phyloP scores from a whole-genome alignment of 768 basidiomycete genomes.

The Solioccasus polychromus region DNA sequence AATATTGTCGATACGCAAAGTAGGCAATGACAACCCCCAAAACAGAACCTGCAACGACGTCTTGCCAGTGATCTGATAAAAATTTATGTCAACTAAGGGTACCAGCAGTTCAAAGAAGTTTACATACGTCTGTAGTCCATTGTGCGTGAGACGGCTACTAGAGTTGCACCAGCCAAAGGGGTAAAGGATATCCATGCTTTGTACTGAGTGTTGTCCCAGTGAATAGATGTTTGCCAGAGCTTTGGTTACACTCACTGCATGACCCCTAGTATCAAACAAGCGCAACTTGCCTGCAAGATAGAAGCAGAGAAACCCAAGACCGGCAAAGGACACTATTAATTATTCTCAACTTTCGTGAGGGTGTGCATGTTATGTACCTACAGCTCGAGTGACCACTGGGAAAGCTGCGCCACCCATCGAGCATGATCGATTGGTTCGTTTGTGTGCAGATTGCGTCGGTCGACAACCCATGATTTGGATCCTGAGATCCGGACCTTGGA shows the following conservation, averaged over 20 bases:
- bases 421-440: constrained; percentile 50
- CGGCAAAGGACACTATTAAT: constrained; percentile 81
- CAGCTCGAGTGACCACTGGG: constrained; percentile 88
- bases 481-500: constrained; percentile 58
- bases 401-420: constrained; percentile 91
- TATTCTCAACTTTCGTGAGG: constrained; percentile 1
- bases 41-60: constrained; percentile 76
- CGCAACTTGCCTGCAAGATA: constrained; percentile 93
- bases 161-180: constrained; percentile 73
- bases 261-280: constrained; percentile 78
- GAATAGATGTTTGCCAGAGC: not conserved
- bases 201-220: constrained; percentile 33
- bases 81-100: constrained; percentile 1
- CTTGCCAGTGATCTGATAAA: constrained; percentile 82
- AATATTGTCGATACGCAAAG: constrained; percentile 83
- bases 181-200: constrained; percentile 83
- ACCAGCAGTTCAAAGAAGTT: constrained; percentile 7
- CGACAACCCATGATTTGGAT: constrained; percentile 71
- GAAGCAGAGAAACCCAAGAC: constrained; percentile 82
- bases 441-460: constrained; percentile 81
- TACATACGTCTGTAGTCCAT: constrained; percentile 83
- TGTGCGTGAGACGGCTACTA: constrained; percentile 82
- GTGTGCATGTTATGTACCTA: constrained; percentile 35
- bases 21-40: constrained; percentile 71
- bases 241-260: constrained; percentile 45